Evolutionary conservation across 129 eudicot genomes (phyloP).

Genomic region (Lactuca saligna): DNA sequence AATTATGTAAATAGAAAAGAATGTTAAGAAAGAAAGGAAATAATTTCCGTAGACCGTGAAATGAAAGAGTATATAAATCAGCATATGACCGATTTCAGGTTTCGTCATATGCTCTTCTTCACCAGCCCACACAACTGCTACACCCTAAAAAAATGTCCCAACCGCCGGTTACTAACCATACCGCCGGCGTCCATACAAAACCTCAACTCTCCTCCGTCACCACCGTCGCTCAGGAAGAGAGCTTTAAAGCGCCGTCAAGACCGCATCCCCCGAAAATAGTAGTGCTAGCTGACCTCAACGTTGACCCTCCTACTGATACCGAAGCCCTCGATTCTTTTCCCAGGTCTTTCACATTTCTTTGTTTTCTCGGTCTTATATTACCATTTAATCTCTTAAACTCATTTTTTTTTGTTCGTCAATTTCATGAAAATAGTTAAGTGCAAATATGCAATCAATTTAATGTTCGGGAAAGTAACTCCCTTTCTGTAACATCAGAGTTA

Average conservation of each 20-base stretch:
- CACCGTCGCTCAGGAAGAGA: conserved; percentile 23
- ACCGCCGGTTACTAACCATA: conserved; percentile 34
- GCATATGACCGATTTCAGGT: conserved; percentile 13
- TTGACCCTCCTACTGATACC: conserved; percentile 84
- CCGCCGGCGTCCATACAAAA: conserved; percentile 30
- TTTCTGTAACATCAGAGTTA: neutral
- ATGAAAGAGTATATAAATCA: conserved; percentile 26
- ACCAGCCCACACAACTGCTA: conserved; percentile 2
- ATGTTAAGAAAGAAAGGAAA: neutral
- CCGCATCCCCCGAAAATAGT: conserved; percentile 42
- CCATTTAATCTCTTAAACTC: neutral
- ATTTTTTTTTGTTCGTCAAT: neutral
- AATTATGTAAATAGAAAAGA: neutral
- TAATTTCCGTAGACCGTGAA: conserved; percentile 4
- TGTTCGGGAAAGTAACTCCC: neutral
- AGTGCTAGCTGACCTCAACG: conserved; percentile 81
- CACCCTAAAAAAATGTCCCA: conserved; percentile 40
- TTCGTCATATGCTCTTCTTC: conserved; percentile 14
- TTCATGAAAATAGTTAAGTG: neutral
- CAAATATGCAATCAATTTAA: neutral
- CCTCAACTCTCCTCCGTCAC: conserved; percentile 26
- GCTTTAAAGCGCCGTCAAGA: conserved; percentile 29
- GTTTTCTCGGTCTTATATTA: neutral
- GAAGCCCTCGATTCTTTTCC: conserved; percentile 49
- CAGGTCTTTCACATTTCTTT: conserved; percentile 34